Base-by-base conservation (phyloP, 2,329 filamentous ascomycete genomes). In the Parasarocladium wereldwijsianum region DNA sequence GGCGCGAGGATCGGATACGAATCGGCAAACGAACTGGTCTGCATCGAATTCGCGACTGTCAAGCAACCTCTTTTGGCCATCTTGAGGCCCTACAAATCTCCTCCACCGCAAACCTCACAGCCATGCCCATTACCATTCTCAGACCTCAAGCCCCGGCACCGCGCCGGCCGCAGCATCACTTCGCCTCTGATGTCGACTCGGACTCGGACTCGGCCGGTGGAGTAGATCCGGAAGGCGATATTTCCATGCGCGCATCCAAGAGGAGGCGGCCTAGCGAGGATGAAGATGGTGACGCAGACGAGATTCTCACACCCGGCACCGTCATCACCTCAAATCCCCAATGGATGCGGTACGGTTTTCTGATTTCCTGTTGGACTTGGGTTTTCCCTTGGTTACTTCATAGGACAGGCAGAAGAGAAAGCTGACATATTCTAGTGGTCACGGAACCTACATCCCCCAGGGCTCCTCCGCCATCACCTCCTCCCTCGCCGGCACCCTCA, bases 301-400 rank as follows among this genome's bases (percentile, higher is more conserved):
- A 66, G 20, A 78, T 94, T 40, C 77, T 93, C 41, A 93, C 86
- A 1, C 87, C 87, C 1, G 90, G 87, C 45, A 81, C 92, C 49
- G 59, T 79, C 36, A 82, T 96, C 43, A 94, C 87, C 8, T 70
- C 76, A 39, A 85, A 94, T 54, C 69, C 84, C n/a, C 85, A 94
- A 62, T 96, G 84, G 84, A 96, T 96, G 87, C 74, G 74, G 70
- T 74, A 55, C 31, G 59, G n/a, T n/a, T n/a, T n/a, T 39, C 20
- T 22, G 8, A 15, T 29, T 9, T 8, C 12, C 8, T 11, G 7
- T 20, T 23, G 14, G 11, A 32, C 20, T 25, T 24, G 24, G 17
- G 6, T 16, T 16, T 16, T 24, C 15, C 11, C n/a, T 24, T 6
- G 15, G 9, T 13, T 17, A 9, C 18, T 24, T 23, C 14, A 23